phyloP scores from a whole-genome alignment of 371 early-diverging fungal species.

The Mortierella sp. region DNA sequence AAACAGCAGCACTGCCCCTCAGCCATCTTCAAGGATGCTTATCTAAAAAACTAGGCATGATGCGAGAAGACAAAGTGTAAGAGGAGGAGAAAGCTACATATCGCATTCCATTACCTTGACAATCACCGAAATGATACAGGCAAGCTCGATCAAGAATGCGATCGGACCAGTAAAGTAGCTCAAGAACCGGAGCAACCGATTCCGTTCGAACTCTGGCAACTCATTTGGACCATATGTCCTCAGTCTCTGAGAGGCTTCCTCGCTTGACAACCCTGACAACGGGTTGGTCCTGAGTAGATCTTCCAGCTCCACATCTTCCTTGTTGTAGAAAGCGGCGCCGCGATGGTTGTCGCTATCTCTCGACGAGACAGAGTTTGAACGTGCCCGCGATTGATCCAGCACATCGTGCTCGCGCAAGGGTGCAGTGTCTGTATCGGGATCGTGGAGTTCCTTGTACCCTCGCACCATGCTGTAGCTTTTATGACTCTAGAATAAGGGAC shows the following conservation, averaged over 20 bases:
- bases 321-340: slow-evolving; percentile 5
- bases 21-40: background rate
- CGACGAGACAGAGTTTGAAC: background rate
- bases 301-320: slow-evolving; percentile 57
- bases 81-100: too few relatives aligned
- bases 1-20: background rate
- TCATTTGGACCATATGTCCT: slow-evolving; percentile 62
- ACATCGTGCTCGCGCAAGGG: slow-evolving; percentile 21
- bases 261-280: slow-evolving; percentile 55
- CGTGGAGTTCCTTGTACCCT: slow-evolving; percentile 43
- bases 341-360: background rate
- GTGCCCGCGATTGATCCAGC: slow-evolving; percentile 7
- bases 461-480: slow-evolving; percentile 21
- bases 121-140: slow-evolving; percentile 65
- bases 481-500: background rate
- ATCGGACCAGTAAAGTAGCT: slow-evolving; percentile 83
- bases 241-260: slow-evolving; percentile 59
- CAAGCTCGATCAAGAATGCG: slow-evolving; percentile 75
- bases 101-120: slow-evolving; percentile 49
- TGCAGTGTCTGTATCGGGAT: slow-evolving; percentile 21
- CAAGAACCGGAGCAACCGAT: slow-evolving; percentile 77
- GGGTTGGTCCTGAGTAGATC: slow-evolving; percentile 61
- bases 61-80: background rate
- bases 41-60: background rate
- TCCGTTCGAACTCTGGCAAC: slow-evolving; percentile 70